Evolutionary conservation across 345 rosid species (phyloP).

Genomic region (Gossypium anomalum): DNA sequence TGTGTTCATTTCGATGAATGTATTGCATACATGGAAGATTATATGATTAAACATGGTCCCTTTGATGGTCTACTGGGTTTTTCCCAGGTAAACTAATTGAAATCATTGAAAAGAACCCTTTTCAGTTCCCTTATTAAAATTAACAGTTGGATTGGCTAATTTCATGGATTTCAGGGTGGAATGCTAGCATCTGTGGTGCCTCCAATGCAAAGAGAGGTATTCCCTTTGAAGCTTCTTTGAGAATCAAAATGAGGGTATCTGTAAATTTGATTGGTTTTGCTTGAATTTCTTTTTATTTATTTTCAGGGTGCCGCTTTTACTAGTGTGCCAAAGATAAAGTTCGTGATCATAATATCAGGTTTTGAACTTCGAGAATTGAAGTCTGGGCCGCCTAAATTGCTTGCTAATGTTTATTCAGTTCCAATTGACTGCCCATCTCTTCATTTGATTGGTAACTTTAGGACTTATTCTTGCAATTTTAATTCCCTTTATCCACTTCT

Average conservation of each 20-base stretch:
- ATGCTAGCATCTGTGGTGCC: slow-evolving; percentile 41
- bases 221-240: neutral
- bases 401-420: slow-evolving; percentile 6
- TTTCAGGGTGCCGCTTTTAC: slow-evolving; percentile 22
- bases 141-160: neutral
- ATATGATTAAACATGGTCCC: slow-evolving; percentile 42
- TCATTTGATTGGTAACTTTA: slow-evolving; percentile 14
- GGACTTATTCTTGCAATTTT: neutral
- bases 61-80: slow-evolving; percentile 51
- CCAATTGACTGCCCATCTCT: slow-evolving; percentile 7
- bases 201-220: slow-evolving; percentile 30
- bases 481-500: neutral
- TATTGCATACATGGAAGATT: slow-evolving; percentile 37
- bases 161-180: slow-evolving; percentile 34
- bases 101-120: neutral
- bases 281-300: neutral
- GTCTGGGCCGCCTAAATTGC: slow-evolving; percentile 14
- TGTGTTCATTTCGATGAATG: slow-evolving; percentile 37
- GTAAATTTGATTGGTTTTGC: neutral
- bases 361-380: slow-evolving; percentile 7
- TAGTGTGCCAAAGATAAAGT: slow-evolving; percentile 17
- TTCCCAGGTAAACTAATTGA: slow-evolving; percentile 36
- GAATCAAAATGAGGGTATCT: neutral
- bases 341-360: slow-evolving; percentile 18
- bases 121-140: neutral